phyloP scores from a whole-genome alignment of 192 early-diverging fungal genomes.

The Chytriomyces sp. region DNA sequence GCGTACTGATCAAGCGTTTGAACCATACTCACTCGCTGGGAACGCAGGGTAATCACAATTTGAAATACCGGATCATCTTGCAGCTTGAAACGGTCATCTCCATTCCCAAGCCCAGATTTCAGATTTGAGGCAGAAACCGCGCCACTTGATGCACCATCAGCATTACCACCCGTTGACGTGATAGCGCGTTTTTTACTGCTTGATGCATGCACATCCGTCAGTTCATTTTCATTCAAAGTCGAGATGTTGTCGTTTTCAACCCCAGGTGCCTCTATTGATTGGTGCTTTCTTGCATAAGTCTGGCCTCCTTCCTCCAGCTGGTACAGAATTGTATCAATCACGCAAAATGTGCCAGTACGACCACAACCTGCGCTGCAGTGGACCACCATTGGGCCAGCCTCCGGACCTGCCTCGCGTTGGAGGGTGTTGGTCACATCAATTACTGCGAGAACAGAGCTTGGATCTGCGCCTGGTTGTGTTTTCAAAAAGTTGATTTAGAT shows the following conservation, averaged over 20 bases:
- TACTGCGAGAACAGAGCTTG: constrained; percentile 44
- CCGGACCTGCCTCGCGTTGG: constrained; percentile 29
- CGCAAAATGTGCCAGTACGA: constrained; percentile 60
- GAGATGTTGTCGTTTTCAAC: not conserved
- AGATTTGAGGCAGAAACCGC: not conserved
- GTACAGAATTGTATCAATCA: constrained; percentile 49
- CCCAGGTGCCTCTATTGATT: not conserved
- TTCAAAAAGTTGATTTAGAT: too few species aligned
- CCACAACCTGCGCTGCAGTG: constrained; percentile 67
- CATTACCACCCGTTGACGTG: not conserved
- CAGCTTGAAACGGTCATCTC: not conserved
- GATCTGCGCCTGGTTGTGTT: not conserved
- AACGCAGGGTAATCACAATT: constrained; percentile 50
- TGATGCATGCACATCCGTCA: not conserved
- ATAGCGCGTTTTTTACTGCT: not conserved
- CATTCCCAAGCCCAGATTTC: not conserved
- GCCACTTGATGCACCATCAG: not conserved
- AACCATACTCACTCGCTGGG: constrained; percentile 56
- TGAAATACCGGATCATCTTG: constrained; percentile 43
- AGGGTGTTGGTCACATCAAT: constrained; percentile 52
- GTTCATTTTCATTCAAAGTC: not conserved
- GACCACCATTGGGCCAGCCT: constrained; percentile 56
- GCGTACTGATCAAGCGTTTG: constrained; percentile 64
- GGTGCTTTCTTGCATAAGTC: not conserved
- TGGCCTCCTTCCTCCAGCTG: constrained; percentile 37